Base-by-base conservation (phyloP, 306 rosid species). In the Lagenaria siceraria region DNA sequence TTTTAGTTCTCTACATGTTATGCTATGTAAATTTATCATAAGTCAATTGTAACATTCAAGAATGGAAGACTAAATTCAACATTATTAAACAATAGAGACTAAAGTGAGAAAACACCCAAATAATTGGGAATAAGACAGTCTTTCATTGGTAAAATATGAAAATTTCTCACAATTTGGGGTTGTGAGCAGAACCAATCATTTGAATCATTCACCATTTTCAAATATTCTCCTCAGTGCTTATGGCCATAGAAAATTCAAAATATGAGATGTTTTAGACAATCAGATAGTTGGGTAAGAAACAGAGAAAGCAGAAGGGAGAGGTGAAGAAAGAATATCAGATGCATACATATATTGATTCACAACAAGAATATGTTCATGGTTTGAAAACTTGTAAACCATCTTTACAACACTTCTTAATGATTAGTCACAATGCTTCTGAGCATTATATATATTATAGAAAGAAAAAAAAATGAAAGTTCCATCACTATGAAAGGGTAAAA, bases 401-500 rank as follows among this genome's bases (percentile, higher is more conserved):
- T 73, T 49, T 73, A 52, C 77, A 73, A 73, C 62, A 73, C 77
- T 27, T 27, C 59, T 71, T 51, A 73, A 52, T 3, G 29, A 52
- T 51, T 27, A 73, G 62, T 52, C 77, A 73, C 48, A 48, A 73
- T 52, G 29, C 58, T 71, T 71, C 59, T 14, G 58, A 71, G 58
- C 76, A 48, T 48, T 68, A 71, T 71, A 48, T 71, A 71, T 71
- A 15, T 14, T 25, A 29, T 24, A 71, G 40, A 8, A 8, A 71
- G 40, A 8, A 8, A 73, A 46, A 70, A 51, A 36, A n/a, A 35
- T 24, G 68, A 21, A 36, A 38, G 62, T 36, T 55, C 17, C 78
- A 75, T 75, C 68, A 21, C 78, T 55, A 33, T 52, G 65, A 52
- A 52, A 59, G 36, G 49, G 42, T 52, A 74, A 77, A 53, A 80